A percentile compares a stretch with the other conserved stretches of the same genome.
Evolutionary conservation across 495 filamentous ascomycete genomes (phyloP).

Genomic region (Penicillium desertorum): DNA sequence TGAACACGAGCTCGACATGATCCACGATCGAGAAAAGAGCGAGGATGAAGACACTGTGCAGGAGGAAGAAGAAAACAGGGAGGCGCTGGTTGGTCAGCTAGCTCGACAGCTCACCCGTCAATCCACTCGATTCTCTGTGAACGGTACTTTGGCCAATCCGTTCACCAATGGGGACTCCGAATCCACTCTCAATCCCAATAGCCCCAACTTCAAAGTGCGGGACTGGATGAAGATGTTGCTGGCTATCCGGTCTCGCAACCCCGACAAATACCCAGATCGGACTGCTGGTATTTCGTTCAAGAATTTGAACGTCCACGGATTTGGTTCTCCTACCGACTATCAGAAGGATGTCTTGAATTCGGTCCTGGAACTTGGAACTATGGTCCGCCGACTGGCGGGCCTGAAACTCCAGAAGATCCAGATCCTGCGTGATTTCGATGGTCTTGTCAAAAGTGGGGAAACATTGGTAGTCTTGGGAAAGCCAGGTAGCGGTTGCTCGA

Average conservation of each 20-base stretch:
- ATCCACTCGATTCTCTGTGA: background rate
- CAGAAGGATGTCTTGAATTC: background rate
- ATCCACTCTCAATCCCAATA: background rate
- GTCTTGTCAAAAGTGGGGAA: conserved; percentile 64
- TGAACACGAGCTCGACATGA: background rate
- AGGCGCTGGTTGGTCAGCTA: background rate
- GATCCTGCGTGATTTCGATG: conserved; percentile 66
- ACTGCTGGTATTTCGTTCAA: background rate
- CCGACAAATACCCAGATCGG: background rate
- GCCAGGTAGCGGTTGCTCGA: conserved; percentile 64
- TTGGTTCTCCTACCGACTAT: background rate
- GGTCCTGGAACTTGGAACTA: background rate
- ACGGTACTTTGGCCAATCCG: background rate
- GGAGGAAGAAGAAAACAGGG: background rate
- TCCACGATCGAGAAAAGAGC: background rate
- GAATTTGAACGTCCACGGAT: background rate
- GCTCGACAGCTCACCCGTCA: background rate
- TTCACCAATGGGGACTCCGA: background rate
- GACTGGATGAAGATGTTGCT: background rate
- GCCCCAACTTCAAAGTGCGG: background rate
- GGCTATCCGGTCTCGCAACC: background rate
- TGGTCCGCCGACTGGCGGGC: background rate
- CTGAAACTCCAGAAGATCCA: conserved; percentile 41
- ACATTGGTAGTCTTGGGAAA: conserved; percentile 70
- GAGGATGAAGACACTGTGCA: background rate